These are phyloP conservation scores for Terfezia boudieri DNA, from an alignment of 495 filamentous ascomycete genomes.

Conservation along the genomic window DNA sequence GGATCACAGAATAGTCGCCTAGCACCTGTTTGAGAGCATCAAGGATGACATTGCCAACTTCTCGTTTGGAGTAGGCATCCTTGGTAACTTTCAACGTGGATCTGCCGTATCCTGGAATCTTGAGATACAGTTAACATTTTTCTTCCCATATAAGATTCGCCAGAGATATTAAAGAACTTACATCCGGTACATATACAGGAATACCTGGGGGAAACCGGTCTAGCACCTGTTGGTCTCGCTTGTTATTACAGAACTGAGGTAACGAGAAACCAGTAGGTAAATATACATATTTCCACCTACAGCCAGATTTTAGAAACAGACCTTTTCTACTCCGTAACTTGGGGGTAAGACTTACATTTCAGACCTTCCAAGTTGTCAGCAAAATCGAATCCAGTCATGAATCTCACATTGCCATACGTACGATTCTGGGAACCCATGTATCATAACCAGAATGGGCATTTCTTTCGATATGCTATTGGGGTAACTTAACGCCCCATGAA, in stretches of 20 bases:
- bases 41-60: slow-evolving; percentile 22
- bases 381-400: too few species aligned
- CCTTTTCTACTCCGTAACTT: too few species aligned
- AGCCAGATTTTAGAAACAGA: not conserved
- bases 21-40: slow-evolving; percentile 3
- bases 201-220: slow-evolving; percentile 10
- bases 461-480: not conserved
- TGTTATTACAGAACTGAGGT: not conserved
- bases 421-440: slow-evolving; percentile 21
- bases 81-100: slow-evolving; percentile 13
- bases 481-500: not conserved
- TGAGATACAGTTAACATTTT: too few species aligned
- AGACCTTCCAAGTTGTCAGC: too few species aligned
- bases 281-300: not conserved
- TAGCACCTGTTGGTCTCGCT: slow-evolving; percentile 8
- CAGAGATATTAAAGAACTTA: too few species aligned
- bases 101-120: slow-evolving; percentile 20
- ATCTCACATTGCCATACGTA: not conserved
- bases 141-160: too few species aligned
- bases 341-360: too few species aligned
- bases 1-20: not conserved
- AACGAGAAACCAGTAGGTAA: slow-evolving; percentile 1
- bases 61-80: slow-evolving; percentile 21
- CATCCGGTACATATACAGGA: slow-evolving; percentile 24
- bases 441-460: slow-evolving; percentile 16